Conservation (phyloP, 176 grass and related monocot species). For the Eleusine coracana region DNA sequence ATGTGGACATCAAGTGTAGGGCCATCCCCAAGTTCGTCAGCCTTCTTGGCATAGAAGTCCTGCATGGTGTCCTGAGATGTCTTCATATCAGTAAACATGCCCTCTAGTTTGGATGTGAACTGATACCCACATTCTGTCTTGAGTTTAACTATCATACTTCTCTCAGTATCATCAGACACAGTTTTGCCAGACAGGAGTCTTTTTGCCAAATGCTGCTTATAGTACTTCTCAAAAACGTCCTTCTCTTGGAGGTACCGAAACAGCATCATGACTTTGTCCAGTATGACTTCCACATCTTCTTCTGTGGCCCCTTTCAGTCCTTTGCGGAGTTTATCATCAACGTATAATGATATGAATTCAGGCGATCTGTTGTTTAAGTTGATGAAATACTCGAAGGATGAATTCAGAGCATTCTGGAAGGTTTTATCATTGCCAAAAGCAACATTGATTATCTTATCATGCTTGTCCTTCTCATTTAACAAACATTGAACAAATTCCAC, state of each 20-base stretch:
- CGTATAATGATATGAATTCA: slow-evolving; percentile 92
- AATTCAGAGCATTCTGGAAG: slow-evolving; percentile 95
- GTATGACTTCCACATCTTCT: slow-evolving; percentile 88
- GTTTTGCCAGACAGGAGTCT: slow-evolving; percentile 86
- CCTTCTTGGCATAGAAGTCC: slow-evolving; percentile 81
- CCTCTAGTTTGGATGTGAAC: slow-evolving; percentile 96
- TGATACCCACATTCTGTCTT: slow-evolving; percentile 99
- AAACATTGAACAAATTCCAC: slow-evolving; percentile 93
- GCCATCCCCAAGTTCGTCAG: slow-evolving; percentile 71
- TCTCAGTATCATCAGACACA: slow-evolving; percentile 93
- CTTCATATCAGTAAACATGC: slow-evolving; percentile 99
- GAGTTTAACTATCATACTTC: slow-evolving; percentile 98
- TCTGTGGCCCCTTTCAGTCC: slow-evolving; percentile 84
- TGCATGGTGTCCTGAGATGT: slow-evolving; percentile 96
- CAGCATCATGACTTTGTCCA: slow-evolving; percentile 99
- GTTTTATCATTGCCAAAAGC: slow-evolving; percentile 95
- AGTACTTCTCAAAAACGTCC: slow-evolving; percentile 99
- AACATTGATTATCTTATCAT: slow-evolving; percentile 91
- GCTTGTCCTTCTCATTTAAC: slow-evolving; percentile 91
- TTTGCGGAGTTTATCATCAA: slow-evolving; percentile 96
- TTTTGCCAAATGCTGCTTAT: slow-evolving; percentile 91
- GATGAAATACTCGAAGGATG: slow-evolving; percentile 94
- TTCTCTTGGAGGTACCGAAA: slow-evolving; percentile 98
- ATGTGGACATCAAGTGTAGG: slow-evolving; percentile 90
- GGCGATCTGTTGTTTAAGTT: slow-evolving; percentile 96